Evolutionary conservation across 2,329 filamentous ascomycete genomes (phyloP).

Genomic region (Blastomyces gilchristii): DNA sequence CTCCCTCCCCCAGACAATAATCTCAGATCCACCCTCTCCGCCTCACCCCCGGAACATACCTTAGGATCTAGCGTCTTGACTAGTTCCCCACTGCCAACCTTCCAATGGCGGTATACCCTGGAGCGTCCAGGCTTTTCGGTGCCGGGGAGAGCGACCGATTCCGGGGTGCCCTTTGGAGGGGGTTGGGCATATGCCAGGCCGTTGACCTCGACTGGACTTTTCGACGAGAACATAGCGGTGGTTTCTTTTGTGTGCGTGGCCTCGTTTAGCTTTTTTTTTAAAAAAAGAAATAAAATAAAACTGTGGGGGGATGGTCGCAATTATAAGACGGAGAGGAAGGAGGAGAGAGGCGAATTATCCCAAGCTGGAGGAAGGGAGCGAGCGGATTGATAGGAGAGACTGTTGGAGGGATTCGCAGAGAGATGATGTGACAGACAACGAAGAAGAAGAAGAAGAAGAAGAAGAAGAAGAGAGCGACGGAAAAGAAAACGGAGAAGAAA

Average conservation of each 20-base stretch:
- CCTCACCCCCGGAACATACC: conserved; percentile 27
- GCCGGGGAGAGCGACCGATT: conserved; percentile 66
- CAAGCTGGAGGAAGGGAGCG: no score
- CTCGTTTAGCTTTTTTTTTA: no score
- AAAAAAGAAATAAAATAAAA: no score
- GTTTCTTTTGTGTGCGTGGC: background rate
- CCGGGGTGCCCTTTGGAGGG: conserved; percentile 65
- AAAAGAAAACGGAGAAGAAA: background rate
- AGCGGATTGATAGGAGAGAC: background rate
- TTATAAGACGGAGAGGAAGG: background rate
- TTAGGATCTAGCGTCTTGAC: conserved; percentile 62
- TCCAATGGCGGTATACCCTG: conserved; percentile 74
- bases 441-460: background rate
- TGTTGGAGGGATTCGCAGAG: no score
- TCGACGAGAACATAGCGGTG: conserved; percentile 12
- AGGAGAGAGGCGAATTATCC: no score
- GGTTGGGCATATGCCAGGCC: conserved; percentile 23
- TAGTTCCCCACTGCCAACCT: conserved; percentile 56
- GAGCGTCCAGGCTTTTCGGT: conserved; percentile 62
- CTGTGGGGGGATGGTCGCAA: no score
- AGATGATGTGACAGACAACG: background rate
- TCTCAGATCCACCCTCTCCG: no score
- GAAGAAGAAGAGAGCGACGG: background rate
- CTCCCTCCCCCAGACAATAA: no score
- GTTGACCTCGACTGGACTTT: conserved; percentile 1